phyloP scores from a whole-genome alignment of 768 basidiomycete genomes.

The Hygrophorus russula region DNA sequence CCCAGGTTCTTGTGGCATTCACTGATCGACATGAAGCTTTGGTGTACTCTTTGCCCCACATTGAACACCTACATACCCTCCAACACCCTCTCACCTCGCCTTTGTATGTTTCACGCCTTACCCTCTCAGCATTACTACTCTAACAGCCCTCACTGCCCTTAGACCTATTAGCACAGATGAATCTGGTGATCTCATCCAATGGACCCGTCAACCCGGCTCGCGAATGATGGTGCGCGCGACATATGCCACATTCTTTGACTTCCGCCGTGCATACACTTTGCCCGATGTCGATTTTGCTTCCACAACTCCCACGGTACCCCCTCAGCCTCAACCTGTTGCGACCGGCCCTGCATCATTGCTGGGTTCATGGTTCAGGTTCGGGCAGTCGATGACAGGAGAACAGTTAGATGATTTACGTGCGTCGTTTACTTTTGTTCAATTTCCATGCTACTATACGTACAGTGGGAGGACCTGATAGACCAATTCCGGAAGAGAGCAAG shows the following conservation, averaged over 20 bases:
- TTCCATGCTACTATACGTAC: not conserved
- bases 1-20: constrained; percentile 44
- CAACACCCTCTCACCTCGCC: constrained; percentile 22
- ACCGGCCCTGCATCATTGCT: constrained; percentile 45
- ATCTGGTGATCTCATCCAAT: constrained; percentile 45
- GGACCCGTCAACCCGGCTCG: constrained; percentile 22
- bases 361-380: constrained; percentile 44
- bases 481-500: constrained; percentile 23
- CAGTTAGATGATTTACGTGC: constrained; percentile 50
- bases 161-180: constrained; percentile 15
- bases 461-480: constrained; percentile 63
- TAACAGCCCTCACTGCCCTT: not conserved
- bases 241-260: constrained; percentile 51
- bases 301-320: constrained; percentile 31
- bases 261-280: constrained; percentile 35
- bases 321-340: constrained; percentile 52
- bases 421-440: constrained; percentile 10
- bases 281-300: constrained; percentile 42
- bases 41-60: constrained; percentile 52
- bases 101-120: constrained; percentile 18
- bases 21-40: constrained; percentile 37
- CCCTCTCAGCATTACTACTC: not conserved
- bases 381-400: constrained; percentile 40
- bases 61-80: constrained; percentile 44
- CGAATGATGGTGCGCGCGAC: constrained; percentile 25